Evolutionary conservation across 768 basidiomycete genomes (phyloP), one percentile per base, ranked within the genome.

Genomic region (Cystofilobasidium capitatum): DNA sequence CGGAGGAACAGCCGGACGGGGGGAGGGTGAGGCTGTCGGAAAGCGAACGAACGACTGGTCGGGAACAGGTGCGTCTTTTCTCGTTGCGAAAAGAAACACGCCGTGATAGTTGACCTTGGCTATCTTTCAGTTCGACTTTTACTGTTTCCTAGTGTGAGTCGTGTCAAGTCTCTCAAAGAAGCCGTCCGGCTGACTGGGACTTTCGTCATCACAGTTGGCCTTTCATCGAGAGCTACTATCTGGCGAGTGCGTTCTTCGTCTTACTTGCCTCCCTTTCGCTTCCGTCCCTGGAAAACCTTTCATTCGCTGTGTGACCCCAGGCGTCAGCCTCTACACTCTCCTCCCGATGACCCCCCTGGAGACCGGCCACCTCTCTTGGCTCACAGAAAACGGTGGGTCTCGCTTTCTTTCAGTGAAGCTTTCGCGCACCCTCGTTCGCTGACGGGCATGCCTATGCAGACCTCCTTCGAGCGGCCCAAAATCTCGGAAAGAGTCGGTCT

Each of bases 61-160:
- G 42, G 17, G 57, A 42, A 26, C 47, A 45, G 44, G 44, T 45
- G 44, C 44, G 44, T 8, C 39, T n/a, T n/a, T n/a, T n/a, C n/a
- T n/a, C n/a, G n/a, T n/a, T n/a, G n/a, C n/a, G n/a, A n/a, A n/a
- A n/a, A n/a, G n/a, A n/a, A n/a, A n/a, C n/a, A n/a, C n/a, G n/a
- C n/a, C n/a, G n/a, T n/a, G n/a, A n/a, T n/a, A n/a, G n/a, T n/a
- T n/a, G n/a, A n/a, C n/a, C n/a, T n/a, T n/a, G n/a, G n/a, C n/a
- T n/a, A n/a, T n/a, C n/a, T n/a, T n/a, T n/a, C n/a, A 55, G 47
- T 66, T 37, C 49, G 73, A 73, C 68, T 73, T 73, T 42, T 72
- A 69, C 68, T 69, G 67, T 44, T 73, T 73, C 67, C 54, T 72
- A 7, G 8, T 59, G 17, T n/a, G n/a, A n/a, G n/a, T n/a, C n/a